Evolutionary conservation across 495 filamentous ascomycete genomes (phyloP).

Genomic region (Annulohypoxylon nitens): DNA sequence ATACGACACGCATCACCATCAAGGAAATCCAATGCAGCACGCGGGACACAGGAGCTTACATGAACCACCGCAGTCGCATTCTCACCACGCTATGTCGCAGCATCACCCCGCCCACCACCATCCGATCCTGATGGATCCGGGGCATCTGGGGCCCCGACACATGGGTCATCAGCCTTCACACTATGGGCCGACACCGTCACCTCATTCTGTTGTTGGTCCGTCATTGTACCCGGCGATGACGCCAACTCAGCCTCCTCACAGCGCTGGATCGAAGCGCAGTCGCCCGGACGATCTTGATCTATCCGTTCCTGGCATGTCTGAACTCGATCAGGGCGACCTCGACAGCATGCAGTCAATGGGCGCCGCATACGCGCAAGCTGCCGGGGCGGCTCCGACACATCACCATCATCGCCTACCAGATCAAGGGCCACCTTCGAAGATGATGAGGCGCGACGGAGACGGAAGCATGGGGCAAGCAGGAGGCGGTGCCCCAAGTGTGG

Average conservation of each 20-base stretch:
- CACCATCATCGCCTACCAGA: slow-evolving; percentile 82
- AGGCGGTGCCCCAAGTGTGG: slow-evolving; percentile 73
- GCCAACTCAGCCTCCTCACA: slow-evolving; percentile 57
- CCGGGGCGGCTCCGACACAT: slow-evolving; percentile 64
- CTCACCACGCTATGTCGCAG: slow-evolving; percentile 64
- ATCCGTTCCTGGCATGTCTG: slow-evolving; percentile 63
- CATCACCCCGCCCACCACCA: slow-evolving; percentile 65
- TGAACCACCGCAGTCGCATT: slow-evolving; percentile 57
- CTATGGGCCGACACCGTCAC: slow-evolving; percentile 57
- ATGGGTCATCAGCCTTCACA: slow-evolving; percentile 63
- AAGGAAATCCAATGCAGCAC: slow-evolving; percentile 54
- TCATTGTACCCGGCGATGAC: slow-evolving; percentile 61
- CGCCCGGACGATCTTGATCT: slow-evolving; percentile 65
- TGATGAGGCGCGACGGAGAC: slow-evolving; percentile 66
- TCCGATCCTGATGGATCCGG: slow-evolving; percentile 63
- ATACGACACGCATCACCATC: slow-evolving; percentile 65
- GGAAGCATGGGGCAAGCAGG: slow-evolving; percentile 55
- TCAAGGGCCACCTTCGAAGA: slow-evolving; percentile 69
- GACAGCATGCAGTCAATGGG: slow-evolving; percentile 65
- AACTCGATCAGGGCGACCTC: slow-evolving; percentile 62
- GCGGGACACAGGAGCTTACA: slow-evolving; percentile 61
- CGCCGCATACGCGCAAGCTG: slow-evolving; percentile 57
- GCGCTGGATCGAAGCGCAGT: slow-evolving; percentile 60
- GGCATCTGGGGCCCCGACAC: slow-evolving; percentile 60
- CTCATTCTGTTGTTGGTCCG: slow-evolving; percentile 59